These are phyloP conservation scores for Saturnispora quitensis DNA, from an alignment of 805 yeast genomes.

Conservation along the genomic window DNA sequence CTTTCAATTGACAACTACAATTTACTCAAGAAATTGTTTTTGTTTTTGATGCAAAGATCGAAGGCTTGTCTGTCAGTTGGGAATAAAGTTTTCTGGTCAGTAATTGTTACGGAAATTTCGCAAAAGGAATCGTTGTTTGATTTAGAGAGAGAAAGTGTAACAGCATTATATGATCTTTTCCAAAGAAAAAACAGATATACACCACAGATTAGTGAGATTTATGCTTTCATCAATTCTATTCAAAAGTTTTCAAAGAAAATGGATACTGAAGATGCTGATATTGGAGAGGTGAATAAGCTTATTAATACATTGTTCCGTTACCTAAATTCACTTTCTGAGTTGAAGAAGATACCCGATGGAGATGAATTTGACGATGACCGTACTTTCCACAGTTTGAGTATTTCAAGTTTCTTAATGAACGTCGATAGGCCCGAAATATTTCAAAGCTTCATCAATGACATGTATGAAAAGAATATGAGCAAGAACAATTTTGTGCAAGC, in stretches of 20 bases:
- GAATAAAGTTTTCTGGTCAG: constrained; percentile 60
- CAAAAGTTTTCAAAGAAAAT: constrained; percentile 37
- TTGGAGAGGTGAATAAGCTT: constrained; percentile 37
- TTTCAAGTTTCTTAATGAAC: constrained; percentile 66
- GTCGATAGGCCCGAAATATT: constrained; percentile 74
- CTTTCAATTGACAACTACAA: constrained; percentile 46
- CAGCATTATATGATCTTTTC: constrained; percentile 58
- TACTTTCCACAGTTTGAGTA: constrained; percentile 67
- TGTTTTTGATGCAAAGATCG: constrained; percentile 62
- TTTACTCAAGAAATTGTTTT: constrained; percentile 53
- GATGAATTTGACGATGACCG: constrained; percentile 83
- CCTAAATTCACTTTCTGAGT: constrained; percentile 54
- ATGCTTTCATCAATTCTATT: constrained; percentile 41
- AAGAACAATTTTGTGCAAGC: constrained; percentile 70
- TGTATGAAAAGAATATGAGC: constrained; percentile 54
- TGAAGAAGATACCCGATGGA: constrained; percentile 67
- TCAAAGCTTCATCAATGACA: constrained; percentile 66
- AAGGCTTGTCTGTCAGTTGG: constrained; percentile 51
- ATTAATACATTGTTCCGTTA: constrained; percentile 51
- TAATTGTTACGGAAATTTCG: constrained; percentile 57
- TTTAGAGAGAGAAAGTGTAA: constrained; percentile 52
- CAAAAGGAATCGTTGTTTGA: constrained; percentile 49
- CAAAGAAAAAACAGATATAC: constrained; percentile 41
- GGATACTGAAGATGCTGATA: constrained; percentile 60
- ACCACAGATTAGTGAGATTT: constrained; percentile 48